Conservation (phyloP, 805 yeast species). For the Huiozyma naganishii region DNA sequence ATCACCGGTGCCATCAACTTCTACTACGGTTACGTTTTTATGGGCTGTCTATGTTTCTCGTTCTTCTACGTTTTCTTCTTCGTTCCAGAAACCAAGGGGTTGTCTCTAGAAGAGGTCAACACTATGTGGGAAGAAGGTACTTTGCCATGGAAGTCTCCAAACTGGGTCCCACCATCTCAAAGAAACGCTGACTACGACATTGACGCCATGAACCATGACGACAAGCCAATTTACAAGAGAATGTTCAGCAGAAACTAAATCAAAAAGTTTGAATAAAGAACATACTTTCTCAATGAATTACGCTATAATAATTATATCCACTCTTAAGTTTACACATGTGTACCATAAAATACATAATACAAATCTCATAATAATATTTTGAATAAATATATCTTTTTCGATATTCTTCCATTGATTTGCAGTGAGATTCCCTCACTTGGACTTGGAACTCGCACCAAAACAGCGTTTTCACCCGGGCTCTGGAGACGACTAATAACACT, state of each 20-base stretch:
- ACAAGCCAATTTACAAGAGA: conserved; percentile 12
- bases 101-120: conserved; percentile 66
- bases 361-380: too few relatives aligned
- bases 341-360: too few relatives aligned
- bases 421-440: too few relatives aligned
- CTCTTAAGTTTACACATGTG: too few relatives aligned
- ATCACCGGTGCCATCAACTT: conserved; percentile 51
- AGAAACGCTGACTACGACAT: conserved; percentile 13
- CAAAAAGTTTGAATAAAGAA: too few relatives aligned
- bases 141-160: conserved; percentile 33
- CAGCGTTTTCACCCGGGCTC: too few relatives aligned
- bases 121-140: conserved; percentile 37
- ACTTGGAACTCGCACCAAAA: too few relatives aligned
- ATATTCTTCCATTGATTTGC: too few relatives aligned
- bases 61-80: conserved; percentile 55
- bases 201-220: conserved; percentile 9
- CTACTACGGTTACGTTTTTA: conserved; percentile 49
- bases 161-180: conserved; percentile 38
- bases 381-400: too few relatives aligned
- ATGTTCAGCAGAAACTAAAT: conserved; percentile 9
- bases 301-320: too few relatives aligned
- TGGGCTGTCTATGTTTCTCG: conserved; percentile 42
- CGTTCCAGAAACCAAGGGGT: conserved; percentile 66
- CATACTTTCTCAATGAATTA: too few relatives aligned
- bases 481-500: too few relatives aligned